Evolutionary conservation across 2,329 filamentous ascomycete genomes (phyloP).

Genomic region (Fusarium pseudograminearum): DNA sequence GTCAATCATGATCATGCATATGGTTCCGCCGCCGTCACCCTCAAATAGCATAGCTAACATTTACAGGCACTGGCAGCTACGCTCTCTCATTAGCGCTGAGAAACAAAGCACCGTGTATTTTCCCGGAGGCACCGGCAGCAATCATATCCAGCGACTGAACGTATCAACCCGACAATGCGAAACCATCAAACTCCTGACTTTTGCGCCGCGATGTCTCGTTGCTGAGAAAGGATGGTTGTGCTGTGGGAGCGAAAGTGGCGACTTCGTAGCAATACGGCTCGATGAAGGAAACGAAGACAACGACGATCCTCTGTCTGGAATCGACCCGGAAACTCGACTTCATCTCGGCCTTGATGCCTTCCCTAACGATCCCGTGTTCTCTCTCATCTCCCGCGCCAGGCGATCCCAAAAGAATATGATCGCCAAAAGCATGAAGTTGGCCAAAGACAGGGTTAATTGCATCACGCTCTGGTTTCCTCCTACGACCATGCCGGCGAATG

Average conservation of each 20-base stretch:
- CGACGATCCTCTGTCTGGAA: conserved; percentile 45
- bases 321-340: conserved; percentile 52
- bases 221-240: conserved; percentile 89
- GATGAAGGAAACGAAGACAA: conserved; percentile 53
- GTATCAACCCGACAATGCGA: conserved; percentile 77
- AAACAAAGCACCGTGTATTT: conserved; percentile 86
- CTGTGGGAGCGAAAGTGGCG: conserved; percentile 87
- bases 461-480: conserved; percentile 73
- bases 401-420: conserved; percentile 59
- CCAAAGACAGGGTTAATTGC: conserved; percentile 73
- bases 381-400: conserved; percentile 55
- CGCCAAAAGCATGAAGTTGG: conserved; percentile 66
- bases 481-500: conserved; percentile 42
- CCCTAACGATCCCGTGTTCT: conserved; percentile 52
- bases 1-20: conserved; percentile 53
- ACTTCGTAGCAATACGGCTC: conserved; percentile 84
- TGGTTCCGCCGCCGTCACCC: conserved; percentile 15
- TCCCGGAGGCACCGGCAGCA: conserved; percentile 77
- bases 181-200: conserved; percentile 77
- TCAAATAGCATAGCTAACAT: conserved; percentile 20
- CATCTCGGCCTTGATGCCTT: conserved; percentile 50
- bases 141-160: conserved; percentile 75
- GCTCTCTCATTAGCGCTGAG: conserved; percentile 87
- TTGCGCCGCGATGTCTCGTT: conserved; percentile 86
- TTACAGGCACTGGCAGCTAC: conserved; percentile 84